These are phyloP conservation scores for Elaeis guineensis DNA, from an alignment of 176 grass and related monocot genomes.

Conservation along the genomic window DNA sequence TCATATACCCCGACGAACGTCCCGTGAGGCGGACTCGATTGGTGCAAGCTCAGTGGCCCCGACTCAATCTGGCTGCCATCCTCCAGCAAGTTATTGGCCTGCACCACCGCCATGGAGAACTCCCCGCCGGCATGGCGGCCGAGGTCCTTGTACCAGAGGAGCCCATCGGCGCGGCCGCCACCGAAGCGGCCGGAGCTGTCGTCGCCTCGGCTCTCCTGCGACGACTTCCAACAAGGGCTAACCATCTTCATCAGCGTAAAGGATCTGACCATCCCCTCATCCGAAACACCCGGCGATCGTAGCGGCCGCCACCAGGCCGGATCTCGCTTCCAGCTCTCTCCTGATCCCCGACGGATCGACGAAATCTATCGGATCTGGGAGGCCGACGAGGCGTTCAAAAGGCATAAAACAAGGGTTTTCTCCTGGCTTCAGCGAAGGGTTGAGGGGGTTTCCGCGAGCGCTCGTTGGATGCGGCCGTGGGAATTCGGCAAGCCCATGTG, in stretches of 20 bases:
- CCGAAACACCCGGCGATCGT: neutral
- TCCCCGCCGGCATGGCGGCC: conserved; percentile 50
- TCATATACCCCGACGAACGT: conserved; percentile 74
- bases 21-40: conserved; percentile 18
- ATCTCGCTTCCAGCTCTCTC: too few relatives aligned
- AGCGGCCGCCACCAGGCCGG: neutral
- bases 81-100: conserved; percentile 69
- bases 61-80: conserved; percentile 71
- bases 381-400: too few relatives aligned
- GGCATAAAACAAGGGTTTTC: too few relatives aligned
- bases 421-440: neutral
- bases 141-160: conserved; percentile 75
- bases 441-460: conserved; percentile 8
- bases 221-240: conserved; percentile 42
- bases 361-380: neutral
- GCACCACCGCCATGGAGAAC: conserved; percentile 76
- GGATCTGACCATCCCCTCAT: conserved; percentile 2
- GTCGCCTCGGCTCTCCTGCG: conserved; percentile 2
- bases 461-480: conserved; percentile 13
- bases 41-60: conserved; percentile 24
- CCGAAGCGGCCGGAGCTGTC: neutral
- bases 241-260: conserved; percentile 33
- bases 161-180: conserved; percentile 31
- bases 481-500: conserved; percentile 20
- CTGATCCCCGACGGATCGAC: neutral